Percentiles rank a stretch among this genome's conserved stretches.
Evolutionary conservation across 176 grass and related monocot genomes (phyloP).

Genomic region (Phyllostachys edulis): DNA sequence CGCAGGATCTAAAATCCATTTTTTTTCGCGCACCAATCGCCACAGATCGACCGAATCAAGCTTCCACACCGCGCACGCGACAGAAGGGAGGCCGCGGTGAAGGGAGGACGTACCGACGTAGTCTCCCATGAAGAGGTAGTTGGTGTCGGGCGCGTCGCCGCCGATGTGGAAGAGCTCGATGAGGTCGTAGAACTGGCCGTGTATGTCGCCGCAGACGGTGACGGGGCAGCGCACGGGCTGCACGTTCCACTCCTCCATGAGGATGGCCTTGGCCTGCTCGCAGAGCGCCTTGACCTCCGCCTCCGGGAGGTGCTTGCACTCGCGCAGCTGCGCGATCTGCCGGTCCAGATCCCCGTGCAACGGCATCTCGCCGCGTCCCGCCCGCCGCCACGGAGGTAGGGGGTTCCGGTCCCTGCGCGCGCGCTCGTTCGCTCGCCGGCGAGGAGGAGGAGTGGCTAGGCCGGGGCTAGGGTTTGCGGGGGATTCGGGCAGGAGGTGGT

Average conservation of each 20-base stretch:
- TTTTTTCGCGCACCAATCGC: neutral
- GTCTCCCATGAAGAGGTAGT: constrained; percentile 99
- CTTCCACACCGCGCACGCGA: neutral
- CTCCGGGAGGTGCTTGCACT: constrained; percentile 80
- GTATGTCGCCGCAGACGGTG: constrained; percentile 96
- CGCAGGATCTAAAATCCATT: neutral
- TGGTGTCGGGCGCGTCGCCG: constrained; percentile 90
- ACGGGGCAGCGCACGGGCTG: constrained; percentile 95
- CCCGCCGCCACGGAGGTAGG: neutral
- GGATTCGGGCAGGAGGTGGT: constrained; percentile 35
- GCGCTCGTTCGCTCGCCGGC: neutral
- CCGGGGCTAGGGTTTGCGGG: constrained; percentile 45
- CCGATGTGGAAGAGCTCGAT: constrained; percentile 98
- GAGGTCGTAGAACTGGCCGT: constrained; percentile 98
- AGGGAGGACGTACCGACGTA: constrained; percentile 62
- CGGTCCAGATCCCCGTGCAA: constrained; percentile 93
- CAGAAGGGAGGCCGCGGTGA: neutral
- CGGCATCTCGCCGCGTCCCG: constrained; percentile 55
- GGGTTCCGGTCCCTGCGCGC: neutral
- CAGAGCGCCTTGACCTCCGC: constrained; percentile 81
- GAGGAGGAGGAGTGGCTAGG: constrained; percentile 39
- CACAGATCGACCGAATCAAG: constrained; percentile 21
- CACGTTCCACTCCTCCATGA: constrained; percentile 98
- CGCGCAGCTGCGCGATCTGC: constrained; percentile 92
- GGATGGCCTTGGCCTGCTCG: constrained; percentile 94